phyloP scores from a whole-genome alignment of 225 moss, liverwort and hornwort species.

The Ulota crispa region DNA sequence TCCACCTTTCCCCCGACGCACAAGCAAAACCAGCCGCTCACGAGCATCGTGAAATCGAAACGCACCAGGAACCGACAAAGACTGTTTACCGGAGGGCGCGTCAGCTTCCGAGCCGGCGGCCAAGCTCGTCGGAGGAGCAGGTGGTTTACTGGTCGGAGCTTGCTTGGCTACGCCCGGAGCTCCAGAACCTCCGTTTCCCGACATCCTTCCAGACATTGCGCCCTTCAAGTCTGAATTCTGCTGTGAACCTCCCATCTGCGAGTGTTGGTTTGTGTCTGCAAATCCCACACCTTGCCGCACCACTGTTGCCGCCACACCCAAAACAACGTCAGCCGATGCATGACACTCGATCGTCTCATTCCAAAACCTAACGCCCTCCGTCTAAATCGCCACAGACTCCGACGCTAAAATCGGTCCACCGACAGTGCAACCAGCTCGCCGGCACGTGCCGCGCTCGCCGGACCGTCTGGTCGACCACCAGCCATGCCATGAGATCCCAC shows the following conservation, averaged over 20 bases:
- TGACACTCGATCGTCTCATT: not conserved
- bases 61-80: not conserved
- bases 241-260: conserved; percentile 50
- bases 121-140: conserved; percentile 52
- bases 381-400: not conserved
- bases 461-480: not conserved
- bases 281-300: conserved; percentile 73
- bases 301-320: conserved; percentile 44
- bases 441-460: not conserved
- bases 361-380: not conserved
- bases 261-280: conserved; percentile 66
- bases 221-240: conserved; percentile 58
- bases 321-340: conserved; percentile 21
- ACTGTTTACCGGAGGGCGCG: conserved; percentile 43
- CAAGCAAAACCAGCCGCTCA: not conserved
- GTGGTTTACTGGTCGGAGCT: conserved; percentile 50
- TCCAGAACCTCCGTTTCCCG: conserved; percentile 48
- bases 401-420: not conserved
- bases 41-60: not conserved
- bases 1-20: not conserved
- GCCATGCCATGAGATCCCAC: not conserved
- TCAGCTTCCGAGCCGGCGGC: conserved; percentile 46
- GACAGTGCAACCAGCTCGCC: not conserved
- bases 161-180: conserved; percentile 51
- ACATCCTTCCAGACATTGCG: conserved; percentile 33